Percentiles rank a stretch among this genome's conserved stretches.
Evolutionary conservation across 805 yeast genomes (phyloP).

Genomic region (Candida berthetii): DNA sequence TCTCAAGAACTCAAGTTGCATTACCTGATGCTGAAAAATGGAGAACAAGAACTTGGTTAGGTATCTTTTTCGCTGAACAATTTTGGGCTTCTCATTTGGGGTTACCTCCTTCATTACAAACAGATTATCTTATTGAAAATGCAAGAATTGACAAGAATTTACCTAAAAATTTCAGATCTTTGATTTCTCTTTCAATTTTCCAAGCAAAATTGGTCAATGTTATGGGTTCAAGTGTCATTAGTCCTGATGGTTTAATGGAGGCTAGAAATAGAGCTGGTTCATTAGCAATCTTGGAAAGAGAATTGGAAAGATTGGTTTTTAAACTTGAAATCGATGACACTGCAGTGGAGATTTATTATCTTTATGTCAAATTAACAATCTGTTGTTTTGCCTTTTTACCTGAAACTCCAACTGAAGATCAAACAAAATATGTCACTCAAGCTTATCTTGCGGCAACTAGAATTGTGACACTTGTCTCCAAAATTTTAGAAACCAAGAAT

Average conservation of each 20-base stretch:
- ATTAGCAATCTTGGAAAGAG: constrained; percentile 69
- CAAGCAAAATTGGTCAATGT: constrained; percentile 79
- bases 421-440: constrained; percentile 73
- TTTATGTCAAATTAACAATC: constrained; percentile 74
- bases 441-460: constrained; percentile 81
- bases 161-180: constrained; percentile 66
- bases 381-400: constrained; percentile 88
- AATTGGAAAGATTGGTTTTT: constrained; percentile 64
- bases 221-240: constrained; percentile 79
- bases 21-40: constrained; percentile 89
- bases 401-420: constrained; percentile 85
- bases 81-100: constrained; percentile 88
- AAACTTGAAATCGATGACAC: constrained; percentile 61
- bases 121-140: constrained; percentile 75
- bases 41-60: constrained; percentile 92
- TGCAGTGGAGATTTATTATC: constrained; percentile 68
- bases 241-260: constrained; percentile 87
- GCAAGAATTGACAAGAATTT: constrained; percentile 59
- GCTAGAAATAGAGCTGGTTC: constrained; percentile 79
- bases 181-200: constrained; percentile 70
- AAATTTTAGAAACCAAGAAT: constrained; percentile 58
- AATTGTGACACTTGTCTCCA: constrained; percentile 71
- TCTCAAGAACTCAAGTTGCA: constrained; percentile 82
- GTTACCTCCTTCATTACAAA: constrained; percentile 77
- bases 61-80: constrained; percentile 82